Evolutionary conservation across 805 yeast species (phyloP).

Genomic region (Hanseniaspora vineae): DNA sequence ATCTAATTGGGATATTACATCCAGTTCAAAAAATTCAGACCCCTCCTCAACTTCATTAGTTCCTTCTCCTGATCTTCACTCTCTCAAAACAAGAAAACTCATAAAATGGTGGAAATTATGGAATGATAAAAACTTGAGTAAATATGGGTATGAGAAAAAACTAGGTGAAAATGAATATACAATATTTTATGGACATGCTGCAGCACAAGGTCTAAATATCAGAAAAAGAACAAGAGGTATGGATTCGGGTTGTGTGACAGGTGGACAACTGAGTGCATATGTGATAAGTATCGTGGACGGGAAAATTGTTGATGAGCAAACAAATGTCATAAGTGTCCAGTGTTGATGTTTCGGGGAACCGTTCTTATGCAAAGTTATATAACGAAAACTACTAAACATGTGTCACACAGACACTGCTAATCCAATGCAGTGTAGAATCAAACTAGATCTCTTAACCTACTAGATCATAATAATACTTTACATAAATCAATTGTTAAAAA

Average conservation of each 20-base stretch:
- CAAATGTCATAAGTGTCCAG: neutral
- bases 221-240: constrained; percentile 62
- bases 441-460: too few species aligned
- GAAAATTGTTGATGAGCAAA: neutral
- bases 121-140: constrained; percentile 21
- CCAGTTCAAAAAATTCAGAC: constrained; percentile 5
- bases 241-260: constrained; percentile 74
- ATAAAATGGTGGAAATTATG: constrained; percentile 49
- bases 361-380: too few species aligned
- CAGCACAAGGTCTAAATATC: constrained; percentile 57
- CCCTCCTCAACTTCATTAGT: too few species aligned
- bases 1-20: constrained; percentile 39
- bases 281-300: constrained; percentile 5
- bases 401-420: too few species aligned
- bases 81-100: constrained; percentile 7
- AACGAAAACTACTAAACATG: too few species aligned
- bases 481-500: too few species aligned
- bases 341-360: neutral
- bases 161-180: neutral
- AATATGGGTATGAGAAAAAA: neutral
- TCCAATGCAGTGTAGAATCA: too few species aligned
- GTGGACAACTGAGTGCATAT: constrained; percentile 54
- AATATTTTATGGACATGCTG: constrained; percentile 80
- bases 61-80: too few species aligned
- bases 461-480: too few species aligned